Evolutionary conservation across 768 basidiomycete genomes (phyloP), one percentile per base, ranked within the genome.

Genomic region (Tephrocybe sp.): DNA sequence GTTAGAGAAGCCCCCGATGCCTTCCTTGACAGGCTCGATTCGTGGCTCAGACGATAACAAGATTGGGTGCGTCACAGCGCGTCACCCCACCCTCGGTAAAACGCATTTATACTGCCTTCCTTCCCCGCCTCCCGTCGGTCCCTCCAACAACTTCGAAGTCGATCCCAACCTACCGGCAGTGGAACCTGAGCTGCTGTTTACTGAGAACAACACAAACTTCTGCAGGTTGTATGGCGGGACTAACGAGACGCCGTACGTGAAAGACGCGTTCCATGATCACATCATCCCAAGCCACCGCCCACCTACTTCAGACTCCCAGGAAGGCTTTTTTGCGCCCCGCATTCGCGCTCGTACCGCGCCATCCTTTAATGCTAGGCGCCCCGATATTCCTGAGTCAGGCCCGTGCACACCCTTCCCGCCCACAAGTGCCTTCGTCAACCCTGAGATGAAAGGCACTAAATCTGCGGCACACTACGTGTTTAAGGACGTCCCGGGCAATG

Each of bases 231-330:
- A 98, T 66, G 88, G 86, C 18, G 94, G 90, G 6, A 74, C 85
- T 58, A 99, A 99, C 73, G 75, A 80, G 45, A 84, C 85, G 0
- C 78, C 81, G 2, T 94, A 86, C 62, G 90, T 90, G 62, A 99
- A 99, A 72, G 97, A 99, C 64, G 95, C 90, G 10, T 99, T 99
- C 77, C 96, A 99, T 62, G 95, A 99, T 68, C 92, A 98, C 67
- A 92, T 99, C 66, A 86, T 99, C 58, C 84, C 85, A 1, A 78
- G 77, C 4, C 96, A 98, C 68, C 85, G 91, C 36, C 88, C 88
- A 4, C 71, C 73, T 61, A 68, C 63, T 14, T 69, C 75, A 2
- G 75, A 81, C 17, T 71, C 69, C 0, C 65, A 69, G 17, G 78
- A 78, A 57, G 65, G 67, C 2, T 73, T 79, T 50, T 83, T 82